A percentile compares a stretch with the other conserved stretches of the same genome.
These are phyloP conservation scores for Auricularia cornea DNA, from an alignment of 768 basidiomycete species.

Conservation along the genomic window DNA sequence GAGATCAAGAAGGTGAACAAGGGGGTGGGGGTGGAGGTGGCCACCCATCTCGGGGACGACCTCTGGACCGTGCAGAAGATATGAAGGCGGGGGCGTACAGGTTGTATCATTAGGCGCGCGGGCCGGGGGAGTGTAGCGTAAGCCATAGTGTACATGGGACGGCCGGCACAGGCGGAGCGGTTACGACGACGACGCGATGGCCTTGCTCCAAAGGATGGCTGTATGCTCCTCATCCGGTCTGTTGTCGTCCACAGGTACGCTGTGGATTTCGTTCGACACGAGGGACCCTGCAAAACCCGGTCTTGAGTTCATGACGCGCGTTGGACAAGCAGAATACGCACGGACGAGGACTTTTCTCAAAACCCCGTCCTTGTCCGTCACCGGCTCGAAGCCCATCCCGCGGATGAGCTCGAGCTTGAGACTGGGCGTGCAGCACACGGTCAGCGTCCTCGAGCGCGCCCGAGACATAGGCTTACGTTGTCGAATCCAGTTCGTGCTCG, in stretches of 20 bases:
- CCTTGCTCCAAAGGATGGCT: constrained; percentile 28
- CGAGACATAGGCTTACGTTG: constrained; percentile 39
- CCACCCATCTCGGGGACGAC: constrained; percentile 83
- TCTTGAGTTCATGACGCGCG: not conserved
- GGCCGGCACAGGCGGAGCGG: constrained; percentile 4
- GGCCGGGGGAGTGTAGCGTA: no score
- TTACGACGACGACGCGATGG: constrained; percentile 20
- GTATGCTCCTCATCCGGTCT: constrained; percentile 23
- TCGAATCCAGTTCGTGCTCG: constrained; percentile 66
- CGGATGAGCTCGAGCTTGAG: constrained; percentile 61
- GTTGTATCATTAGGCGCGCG: not conserved
- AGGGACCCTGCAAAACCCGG: constrained; percentile 33
- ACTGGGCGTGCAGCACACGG: constrained; percentile 32
- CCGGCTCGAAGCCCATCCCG: constrained; percentile 62
- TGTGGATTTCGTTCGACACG: constrained; percentile 34
- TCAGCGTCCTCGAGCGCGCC: not conserved
- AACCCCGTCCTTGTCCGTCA: constrained; percentile 44
- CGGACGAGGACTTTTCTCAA: constrained; percentile 59
- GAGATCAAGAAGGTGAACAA: constrained; percentile 89
- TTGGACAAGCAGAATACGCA: constrained; percentile 28
- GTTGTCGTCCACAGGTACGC: constrained; percentile 20
- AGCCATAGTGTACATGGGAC: constrained; percentile 1
- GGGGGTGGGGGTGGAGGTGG: constrained; percentile 79
- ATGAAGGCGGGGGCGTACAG: constrained; percentile 26
- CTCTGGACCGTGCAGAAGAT: constrained; percentile 65